These are phyloP conservation scores for Arbutus unedo DNA, from an alignment of 148 eudicot species.

Conservation along the genomic window DNA sequence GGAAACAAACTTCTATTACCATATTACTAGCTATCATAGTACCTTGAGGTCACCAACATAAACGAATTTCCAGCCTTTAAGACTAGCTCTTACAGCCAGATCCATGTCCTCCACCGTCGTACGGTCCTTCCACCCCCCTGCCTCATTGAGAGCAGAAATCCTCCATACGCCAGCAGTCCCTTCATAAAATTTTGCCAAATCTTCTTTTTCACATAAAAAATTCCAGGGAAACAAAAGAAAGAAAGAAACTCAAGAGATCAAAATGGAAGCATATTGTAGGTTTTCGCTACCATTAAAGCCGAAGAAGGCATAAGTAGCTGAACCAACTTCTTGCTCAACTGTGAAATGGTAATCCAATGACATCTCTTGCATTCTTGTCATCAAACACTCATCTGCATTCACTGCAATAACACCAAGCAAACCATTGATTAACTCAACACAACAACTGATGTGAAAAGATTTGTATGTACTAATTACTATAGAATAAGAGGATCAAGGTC, in stretches of 20 bases:
- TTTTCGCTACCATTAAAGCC: conserved; percentile 61
- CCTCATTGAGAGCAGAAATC: conserved; percentile 65
- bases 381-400: conserved; percentile 67
- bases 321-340: conserved; percentile 82
- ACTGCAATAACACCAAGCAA: conserved; percentile 33
- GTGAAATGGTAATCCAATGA: conserved; percentile 72
- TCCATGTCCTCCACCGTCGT: conserved; percentile 90
- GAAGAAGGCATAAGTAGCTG: conserved; percentile 58
- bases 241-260: neutral
- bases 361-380: conserved; percentile 93
- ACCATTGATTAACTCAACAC: neutral
- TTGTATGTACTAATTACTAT: too few species aligned
- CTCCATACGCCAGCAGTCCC: conserved; percentile 91
- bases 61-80: conserved; percentile 82
- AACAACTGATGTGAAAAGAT: neutral
- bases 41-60: conserved; percentile 68
- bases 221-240: neutral
- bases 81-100: conserved; percentile 75
- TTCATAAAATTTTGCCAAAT: conserved; percentile 2
- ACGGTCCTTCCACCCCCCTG: conserved; percentile 81
- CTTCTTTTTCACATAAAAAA: neutral
- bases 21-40: neutral
- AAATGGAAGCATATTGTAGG: neutral
- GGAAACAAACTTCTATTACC: neutral
- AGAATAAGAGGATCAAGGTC: too few species aligned